These are phyloP conservation scores for Macadamia tetraphylla DNA, from an alignment of 164 flowering plant genomes.

Conservation along the genomic window DNA sequence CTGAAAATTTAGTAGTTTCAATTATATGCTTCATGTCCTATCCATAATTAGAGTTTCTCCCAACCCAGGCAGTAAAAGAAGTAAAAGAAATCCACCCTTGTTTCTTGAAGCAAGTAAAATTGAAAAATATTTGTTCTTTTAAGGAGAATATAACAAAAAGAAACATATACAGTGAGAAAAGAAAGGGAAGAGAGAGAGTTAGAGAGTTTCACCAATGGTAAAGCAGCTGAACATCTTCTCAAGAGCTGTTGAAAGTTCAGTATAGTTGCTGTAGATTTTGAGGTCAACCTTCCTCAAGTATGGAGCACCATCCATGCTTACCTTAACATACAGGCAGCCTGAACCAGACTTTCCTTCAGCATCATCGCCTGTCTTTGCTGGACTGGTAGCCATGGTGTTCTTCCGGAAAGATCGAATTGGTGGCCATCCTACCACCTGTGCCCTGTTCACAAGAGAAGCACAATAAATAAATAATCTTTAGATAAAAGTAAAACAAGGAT, in stretches of 20 bases:
- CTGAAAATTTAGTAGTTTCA: no score
- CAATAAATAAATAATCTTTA: not conserved
- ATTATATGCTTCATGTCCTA: no score
- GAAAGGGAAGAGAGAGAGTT: not conserved
- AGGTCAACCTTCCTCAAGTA: conserved; percentile 84
- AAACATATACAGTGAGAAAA: no score
- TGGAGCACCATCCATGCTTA: conserved; percentile 94
- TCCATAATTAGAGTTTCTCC: no score
- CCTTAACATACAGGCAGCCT: conserved; percentile 73
- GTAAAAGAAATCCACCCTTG: no score
- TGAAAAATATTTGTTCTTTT: no score
- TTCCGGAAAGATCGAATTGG: conserved; percentile 84
- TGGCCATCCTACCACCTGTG: conserved; percentile 95
- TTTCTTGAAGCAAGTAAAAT: not conserved
- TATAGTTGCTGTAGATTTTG: conserved; percentile 47
- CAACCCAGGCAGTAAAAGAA: not conserved
- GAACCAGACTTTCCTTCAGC: conserved; percentile 37
- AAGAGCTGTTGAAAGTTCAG: conserved; percentile 65
- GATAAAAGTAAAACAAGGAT: not conserved
- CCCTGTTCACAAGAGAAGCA: conserved; percentile 32
- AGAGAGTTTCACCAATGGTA: conserved; percentile 48
- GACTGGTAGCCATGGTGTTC: conserved; percentile 60
- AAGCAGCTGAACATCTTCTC: conserved; percentile 93
- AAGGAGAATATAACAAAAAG: no score
- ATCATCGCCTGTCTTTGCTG: conserved; percentile 40